Percentiles rank a stretch among this genome's conserved stretches.
Evolutionary conservation across 805 yeast genomes (phyloP).

Genomic region (Lachancea fermentati): DNA sequence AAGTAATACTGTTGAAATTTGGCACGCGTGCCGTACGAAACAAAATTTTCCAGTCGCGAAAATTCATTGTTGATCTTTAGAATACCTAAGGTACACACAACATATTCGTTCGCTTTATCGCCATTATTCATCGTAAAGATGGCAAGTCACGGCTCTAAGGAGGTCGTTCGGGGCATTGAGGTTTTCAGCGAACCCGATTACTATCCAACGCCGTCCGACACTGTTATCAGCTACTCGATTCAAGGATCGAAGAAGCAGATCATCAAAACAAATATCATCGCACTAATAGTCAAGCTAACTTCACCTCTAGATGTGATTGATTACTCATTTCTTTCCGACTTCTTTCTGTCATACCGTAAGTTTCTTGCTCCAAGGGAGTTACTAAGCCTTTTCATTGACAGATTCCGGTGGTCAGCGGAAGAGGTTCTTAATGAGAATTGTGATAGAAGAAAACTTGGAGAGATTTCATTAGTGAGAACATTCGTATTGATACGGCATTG

Average conservation of each 20-base stretch:
- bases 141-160: background rate
- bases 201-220: constrained; percentile 7
- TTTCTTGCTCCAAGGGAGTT: constrained; percentile 57
- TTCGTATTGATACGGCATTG: constrained; percentile 88
- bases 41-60: background rate
- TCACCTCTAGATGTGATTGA: constrained; percentile 65
- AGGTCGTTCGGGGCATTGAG: background rate
- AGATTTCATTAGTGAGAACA: constrained; percentile 67
- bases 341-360: constrained; percentile 75
- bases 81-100: background rate
- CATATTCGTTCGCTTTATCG: background rate
- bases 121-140: background rate
- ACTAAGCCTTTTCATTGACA: constrained; percentile 52
- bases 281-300: constrained; percentile 54
- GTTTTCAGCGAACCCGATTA: constrained; percentile 5
- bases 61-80: background rate
- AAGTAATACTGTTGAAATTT: background rate
- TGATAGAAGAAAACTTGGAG: constrained; percentile 44
- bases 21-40: background rate
- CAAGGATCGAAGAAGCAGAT: constrained; percentile 2
- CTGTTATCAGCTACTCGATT: constrained; percentile 3
- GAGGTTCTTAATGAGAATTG: constrained; percentile 15
- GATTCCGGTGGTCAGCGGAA: constrained; percentile 70
- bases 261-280: constrained; percentile 15
- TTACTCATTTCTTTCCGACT: constrained; percentile 75